Evolutionary conservation across 306 rosid species (phyloP), one percentile per base, ranked within the genome.

Genomic region (Citrullus amarus): DNA sequence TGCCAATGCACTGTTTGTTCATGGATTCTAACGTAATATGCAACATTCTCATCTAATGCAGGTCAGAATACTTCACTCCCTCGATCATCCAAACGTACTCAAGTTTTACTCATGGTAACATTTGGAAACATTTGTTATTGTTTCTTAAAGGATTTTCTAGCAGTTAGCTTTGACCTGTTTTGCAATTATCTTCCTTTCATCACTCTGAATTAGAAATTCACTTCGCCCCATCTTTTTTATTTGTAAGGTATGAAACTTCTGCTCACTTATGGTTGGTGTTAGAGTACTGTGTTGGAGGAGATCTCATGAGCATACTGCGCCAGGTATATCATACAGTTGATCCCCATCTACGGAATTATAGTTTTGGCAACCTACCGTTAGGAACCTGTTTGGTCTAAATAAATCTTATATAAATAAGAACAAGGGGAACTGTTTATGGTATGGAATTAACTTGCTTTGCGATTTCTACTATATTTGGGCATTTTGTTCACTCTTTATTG

Each of bases 211-310:
- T 50, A 28, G 44, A 30, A 44, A 46, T 50, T 72, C 60, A 72
- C 44, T 72, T 54, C 39, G 70, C 13, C 53, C 62, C 56, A 8
- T 14, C 8, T 32, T 51, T 36, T 79, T 68, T 58, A 60, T 84
- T 80, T 57, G 55, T 80, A 81, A 95, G 99, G 99, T 95, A 95
- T 60, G 97, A 92, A 88, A 95, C 97, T 43, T 91, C 97, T 56
- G 99, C 99, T 84, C 99, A 95, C 86, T 76, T 95, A 82, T 95
- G 99, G 99, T 84, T 95, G 81, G 93, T 95, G 61, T 83, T 95
- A 85, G 99, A 95, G 87, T 95, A 92, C 70, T 95, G 97, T 79
- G 97, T 95, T 22, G 99, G 99, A 58, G 99, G 99, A 66, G 93
- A 95, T 88, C 78, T 95, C 76, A 88, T 91, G 87, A 81, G 96